Base-by-base conservation (phyloP, 257 asterid species). In the Hygrophila difformis region DNA sequence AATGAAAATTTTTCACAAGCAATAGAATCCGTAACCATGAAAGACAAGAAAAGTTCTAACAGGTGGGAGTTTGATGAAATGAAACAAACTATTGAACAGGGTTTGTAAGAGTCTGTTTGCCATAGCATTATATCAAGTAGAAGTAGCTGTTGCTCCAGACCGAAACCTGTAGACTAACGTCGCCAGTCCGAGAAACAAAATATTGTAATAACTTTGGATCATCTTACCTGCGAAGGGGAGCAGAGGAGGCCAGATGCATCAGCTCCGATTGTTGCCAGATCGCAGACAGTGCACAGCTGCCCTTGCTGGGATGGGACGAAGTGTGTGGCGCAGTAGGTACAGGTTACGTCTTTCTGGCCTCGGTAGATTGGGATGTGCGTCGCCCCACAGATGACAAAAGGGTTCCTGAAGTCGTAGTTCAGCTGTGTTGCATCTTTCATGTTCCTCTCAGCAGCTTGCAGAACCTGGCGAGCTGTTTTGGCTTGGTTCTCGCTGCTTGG, bases 331-430 rank as follows among this genome's bases (percentile, higher is more conserved):
- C 97, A 87, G 28, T 83, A 87, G 16, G 97, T 93, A 60, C 97
- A 87, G 13, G 63, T 60, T 38, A 71, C 87, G 9, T 87, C 83
- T 66, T 64, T 83, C 73, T 87, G 97, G 19, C 97, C 97, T 20
- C 85, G 63, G 71, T 87, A 87, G 43, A 87, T 87, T 1, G 94
- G 97, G 39, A 77, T 78, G 43, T 71, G 76, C 3, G 97, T 83
- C 19, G 97, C 91, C 21, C 93, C 97, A 55, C 97, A 87, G 4
- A 80, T 69, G 20, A 87, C 85, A 29, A 87, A 87, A 7, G 97
- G 97, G 45, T 83, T 87, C 63, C 97, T 75, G 47, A 87, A 83
- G 56, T 87, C 94, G 28, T 87, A 87, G 50, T 87, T 81, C 51
- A 87, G 67, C 58, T 75, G 74, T 8, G 76, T 28, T 0, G 72